These are phyloP conservation scores for Gymnopilus dilepis DNA, from an alignment of 768 basidiomycete species.

Conservation along the genomic window DNA sequence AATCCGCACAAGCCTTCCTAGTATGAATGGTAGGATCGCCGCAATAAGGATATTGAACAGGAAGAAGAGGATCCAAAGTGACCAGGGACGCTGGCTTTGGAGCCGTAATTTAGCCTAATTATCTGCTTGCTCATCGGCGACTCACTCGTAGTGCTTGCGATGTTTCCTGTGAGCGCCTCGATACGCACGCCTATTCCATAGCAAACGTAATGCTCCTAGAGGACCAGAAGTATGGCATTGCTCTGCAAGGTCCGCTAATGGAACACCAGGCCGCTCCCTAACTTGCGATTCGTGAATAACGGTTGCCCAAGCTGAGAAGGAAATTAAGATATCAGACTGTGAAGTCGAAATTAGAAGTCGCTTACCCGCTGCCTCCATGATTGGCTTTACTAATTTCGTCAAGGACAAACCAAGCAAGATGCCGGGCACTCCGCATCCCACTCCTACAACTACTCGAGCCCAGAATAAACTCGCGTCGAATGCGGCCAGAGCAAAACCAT, in stretches of 20 bases:
- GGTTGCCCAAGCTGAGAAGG: conserved; percentile 47
- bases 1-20: conserved; percentile 44
- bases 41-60: conserved; percentile 35
- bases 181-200: conserved; percentile 42
- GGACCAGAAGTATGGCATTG: conserved; percentile 35
- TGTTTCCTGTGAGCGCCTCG: conserved; percentile 36
- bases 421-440: conserved; percentile 41
- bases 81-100: conserved; percentile 46
- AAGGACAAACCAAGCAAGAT: conserved; percentile 38
- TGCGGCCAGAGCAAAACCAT: conserved; percentile 35
- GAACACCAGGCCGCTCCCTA: conserved; percentile 33
- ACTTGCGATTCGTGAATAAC: conserved; percentile 47
- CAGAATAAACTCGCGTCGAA: conserved; percentile 41
- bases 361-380: conserved; percentile 46
- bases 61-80: conserved; percentile 42
- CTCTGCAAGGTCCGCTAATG: conserved; percentile 42
- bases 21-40: conserved; percentile 37
- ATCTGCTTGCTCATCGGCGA: background rate
- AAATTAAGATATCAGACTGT: background rate
- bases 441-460: conserved; percentile 43
- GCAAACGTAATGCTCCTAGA: conserved; percentile 34
- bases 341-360: background rate
- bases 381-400: conserved; percentile 31
- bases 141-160: conserved; percentile 43
- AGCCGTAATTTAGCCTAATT: background rate